Base-by-base conservation (phyloP, 2,329 filamentous ascomycete genomes). In the Fusarium decemcellulare region DNA sequence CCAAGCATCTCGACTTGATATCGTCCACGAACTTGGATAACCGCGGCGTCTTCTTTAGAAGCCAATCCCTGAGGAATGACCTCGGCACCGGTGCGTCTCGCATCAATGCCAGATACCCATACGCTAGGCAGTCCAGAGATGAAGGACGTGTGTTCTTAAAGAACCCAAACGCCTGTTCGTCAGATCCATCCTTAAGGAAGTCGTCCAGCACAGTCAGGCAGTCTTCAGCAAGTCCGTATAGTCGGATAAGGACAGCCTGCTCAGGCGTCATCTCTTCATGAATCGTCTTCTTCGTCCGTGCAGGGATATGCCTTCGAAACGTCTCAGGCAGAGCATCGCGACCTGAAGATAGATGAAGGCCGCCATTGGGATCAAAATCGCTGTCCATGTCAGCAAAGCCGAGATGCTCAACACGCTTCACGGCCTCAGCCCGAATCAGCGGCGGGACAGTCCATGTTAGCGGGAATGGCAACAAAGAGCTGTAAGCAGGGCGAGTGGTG, bases 371-470 rank as follows among this genome's bases (percentile, higher is more conserved):
- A 51, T 82, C 80, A 61, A 82, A 81, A 74, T 92, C 88, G 36
- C 89, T 84, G 73, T 93, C 92, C 40, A 94, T 82, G 37, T 88
- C 87, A 10, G 89, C 90, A 57, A 95, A 84, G 14, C 91, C 91
- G 4, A 94, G 84, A 72, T 92, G 88, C 59, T 89, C 88, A 10
- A 93, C 95, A 68, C 91, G 87, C 67, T 84, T 81, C 74, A 92
- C 88, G 32, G 95, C 94, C 39, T 89, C 85, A 11, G 90, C 84
- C 52, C 94, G 92, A 57, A 94, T 84, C 59, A 88, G 84, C 1
- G 92, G 90, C 3, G 95, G 95, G 6, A 97, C 85, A 43, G 92
- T 92, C 88, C 96, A 99, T 73, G 95, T 95, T 67, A 94, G 86
- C 16, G 96, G 94, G 85, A 96, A 97, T 42, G 92, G 89, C 40